Percentiles rank a stretch among this genome's conserved stretches.
These are phyloP conservation scores for Thalassia testudinum DNA, from an alignment of 116 monocot species.

Conservation along the genomic window DNA sequence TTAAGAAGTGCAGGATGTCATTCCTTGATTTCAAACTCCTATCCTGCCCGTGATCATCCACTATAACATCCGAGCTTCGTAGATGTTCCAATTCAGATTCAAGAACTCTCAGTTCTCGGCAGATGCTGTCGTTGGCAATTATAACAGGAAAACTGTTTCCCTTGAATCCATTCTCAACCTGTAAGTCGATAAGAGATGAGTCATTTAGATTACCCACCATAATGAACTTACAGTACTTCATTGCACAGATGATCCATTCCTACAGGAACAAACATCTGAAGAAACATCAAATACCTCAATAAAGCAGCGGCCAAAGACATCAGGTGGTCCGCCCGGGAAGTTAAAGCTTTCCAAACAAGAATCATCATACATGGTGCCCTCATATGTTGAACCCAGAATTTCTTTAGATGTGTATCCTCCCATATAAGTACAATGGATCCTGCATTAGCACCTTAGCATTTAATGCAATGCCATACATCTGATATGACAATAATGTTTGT, in stretches of 20 bases:
- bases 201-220: too few species aligned
- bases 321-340: conserved; percentile 36
- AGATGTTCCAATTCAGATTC: conserved; percentile 53
- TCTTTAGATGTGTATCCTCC: conserved; percentile 81
- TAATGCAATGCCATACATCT: neutral
- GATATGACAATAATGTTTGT: neutral
- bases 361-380: conserved; percentile 66
- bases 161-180: conserved; percentile 96
- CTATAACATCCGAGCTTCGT: conserved; percentile 12
- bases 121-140: conserved; percentile 56
- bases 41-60: conserved; percentile 20
- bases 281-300: conserved; percentile 45
- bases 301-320: conserved; percentile 65
- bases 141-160: conserved; percentile 90
- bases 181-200: neutral
- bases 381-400: conserved; percentile 49
- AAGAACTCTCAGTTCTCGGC: conserved; percentile 68
- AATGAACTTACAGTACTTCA: too few species aligned
- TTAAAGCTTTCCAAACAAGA: conserved; percentile 54
- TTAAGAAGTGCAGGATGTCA: conserved; percentile 58
- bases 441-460: conserved; percentile 12
- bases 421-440: conserved; percentile 75
- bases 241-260: too few species aligned
- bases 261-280: too few species aligned
- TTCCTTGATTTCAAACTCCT: conserved; percentile 29